A percentile compares a stretch with the other conserved stretches of the same genome.
These are phyloP conservation scores for Tuber melanosporum DNA, from an alignment of 495 filamentous ascomycete genomes.

Conservation along the genomic window DNA sequence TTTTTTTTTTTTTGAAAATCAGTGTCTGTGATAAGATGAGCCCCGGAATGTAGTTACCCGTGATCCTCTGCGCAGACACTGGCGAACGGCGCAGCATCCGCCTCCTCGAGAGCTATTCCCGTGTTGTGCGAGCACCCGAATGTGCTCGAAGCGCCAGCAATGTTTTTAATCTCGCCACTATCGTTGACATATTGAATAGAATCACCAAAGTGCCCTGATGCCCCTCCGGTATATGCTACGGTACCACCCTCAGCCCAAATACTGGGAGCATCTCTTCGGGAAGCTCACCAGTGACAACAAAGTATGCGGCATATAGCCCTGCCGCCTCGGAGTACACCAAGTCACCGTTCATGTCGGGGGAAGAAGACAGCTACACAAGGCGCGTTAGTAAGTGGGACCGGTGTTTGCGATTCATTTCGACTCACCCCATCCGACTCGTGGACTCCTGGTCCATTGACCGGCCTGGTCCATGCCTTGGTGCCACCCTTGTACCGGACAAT, in stretches of 20 bases:
- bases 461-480: slow-evolving; percentile 49
- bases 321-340: slow-evolving; percentile 51
- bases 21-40: background rate
- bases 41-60: slow-evolving; percentile 34
- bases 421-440: slow-evolving; percentile 44
- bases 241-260: background rate
- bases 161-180: slow-evolving; percentile 45
- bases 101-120: slow-evolving; percentile 53
- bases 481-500: slow-evolving; percentile 50
- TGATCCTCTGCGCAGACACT: slow-evolving; percentile 54
- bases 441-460: slow-evolving; percentile 50
- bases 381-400: slow-evolving; percentile 5
- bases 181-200: slow-evolving; percentile 51
- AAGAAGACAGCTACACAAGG: slow-evolving; percentile 41
- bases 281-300: slow-evolving; percentile 47
- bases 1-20: background rate
- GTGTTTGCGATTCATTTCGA: background rate
- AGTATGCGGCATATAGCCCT: slow-evolving; percentile 52
- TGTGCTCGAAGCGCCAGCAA: slow-evolving; percentile 47
- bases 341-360: slow-evolving; percentile 53
- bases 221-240: slow-evolving; percentile 48
- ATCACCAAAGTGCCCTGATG: slow-evolving; percentile 52
- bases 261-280: background rate
- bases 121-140: slow-evolving; percentile 58
- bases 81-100: slow-evolving; percentile 49